Evolutionary conservation across 2,329 filamentous ascomycete genomes (phyloP).

Genomic region (Paraconiothyrium sp.): DNA sequence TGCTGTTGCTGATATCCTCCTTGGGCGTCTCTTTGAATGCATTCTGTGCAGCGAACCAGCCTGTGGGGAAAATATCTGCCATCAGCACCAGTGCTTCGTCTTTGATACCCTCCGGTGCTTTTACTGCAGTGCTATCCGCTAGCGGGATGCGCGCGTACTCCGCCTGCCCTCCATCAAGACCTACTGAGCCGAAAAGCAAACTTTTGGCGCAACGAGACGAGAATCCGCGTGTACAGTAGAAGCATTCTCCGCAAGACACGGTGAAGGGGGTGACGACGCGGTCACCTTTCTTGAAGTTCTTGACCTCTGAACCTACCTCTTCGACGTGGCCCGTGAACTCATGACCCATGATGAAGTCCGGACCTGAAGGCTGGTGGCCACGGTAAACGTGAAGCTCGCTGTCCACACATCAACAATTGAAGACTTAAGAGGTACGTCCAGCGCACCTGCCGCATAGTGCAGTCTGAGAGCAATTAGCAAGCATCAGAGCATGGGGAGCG

Average conservation of each 20-base stretch:
- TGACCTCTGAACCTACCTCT: slow-evolving; percentile 73
- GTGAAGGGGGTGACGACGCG: slow-evolving; percentile 86
- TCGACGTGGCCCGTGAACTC: slow-evolving; percentile 84
- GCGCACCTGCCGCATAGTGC: slow-evolving; percentile 87
- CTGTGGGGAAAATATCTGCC: slow-evolving; percentile 89
- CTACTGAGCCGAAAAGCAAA: slow-evolving; percentile 73
- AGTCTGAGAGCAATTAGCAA: slow-evolving; percentile 54
- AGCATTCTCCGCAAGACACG: slow-evolving; percentile 69
- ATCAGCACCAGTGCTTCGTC: slow-evolving; percentile 83
- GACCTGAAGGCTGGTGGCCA: slow-evolving; percentile 76
- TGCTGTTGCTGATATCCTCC: slow-evolving; percentile 70
- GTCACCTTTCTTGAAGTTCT: slow-evolving; percentile 76
- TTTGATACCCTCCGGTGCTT: slow-evolving; percentile 74
- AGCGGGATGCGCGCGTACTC: slow-evolving; percentile 78
- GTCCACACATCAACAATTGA: slow-evolving; percentile 1
- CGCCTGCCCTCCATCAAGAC: slow-evolving; percentile 81
- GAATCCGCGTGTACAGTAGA: slow-evolving; percentile 81
- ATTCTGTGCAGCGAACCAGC: slow-evolving; percentile 83
- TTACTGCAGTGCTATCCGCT: slow-evolving; percentile 82
- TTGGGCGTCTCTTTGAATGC: slow-evolving; percentile 72
- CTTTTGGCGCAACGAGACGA: slow-evolving; percentile 79
- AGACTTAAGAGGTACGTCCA: background rate
- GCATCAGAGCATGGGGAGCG: background rate
- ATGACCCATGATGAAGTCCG: slow-evolving; percentile 78
- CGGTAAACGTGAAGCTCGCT: slow-evolving; percentile 89